These are phyloP conservation scores for Aspergillus latus DNA, from an alignment of 2,329 filamentous ascomycete species.

Conservation along the genomic window DNA sequence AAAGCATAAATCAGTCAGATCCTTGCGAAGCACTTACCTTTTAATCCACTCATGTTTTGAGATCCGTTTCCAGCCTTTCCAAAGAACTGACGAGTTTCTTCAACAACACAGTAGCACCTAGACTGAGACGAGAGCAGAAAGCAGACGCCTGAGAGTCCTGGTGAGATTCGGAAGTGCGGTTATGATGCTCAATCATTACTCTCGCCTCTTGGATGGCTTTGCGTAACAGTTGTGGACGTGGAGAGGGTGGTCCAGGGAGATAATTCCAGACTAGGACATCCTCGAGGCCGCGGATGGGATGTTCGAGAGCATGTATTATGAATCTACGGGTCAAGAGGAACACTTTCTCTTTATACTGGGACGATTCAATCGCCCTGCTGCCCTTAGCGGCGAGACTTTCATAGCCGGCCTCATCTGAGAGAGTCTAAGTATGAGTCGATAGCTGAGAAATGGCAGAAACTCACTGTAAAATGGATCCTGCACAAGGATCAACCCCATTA, in stretches of 20 bases:
- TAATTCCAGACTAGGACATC: slow-evolving; percentile 58
- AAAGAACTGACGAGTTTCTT: slow-evolving; percentile 28
- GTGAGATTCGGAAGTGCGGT: slow-evolving; percentile 23
- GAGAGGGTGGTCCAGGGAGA: slow-evolving; percentile 25
- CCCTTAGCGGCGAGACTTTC: slow-evolving; percentile 51
- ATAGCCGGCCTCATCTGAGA: slow-evolving; percentile 59
- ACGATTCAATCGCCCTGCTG: slow-evolving; percentile 48
- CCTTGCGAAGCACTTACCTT: background rate
- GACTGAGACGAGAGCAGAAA: slow-evolving; percentile 34
- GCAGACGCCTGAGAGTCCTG: slow-evolving; percentile 22
- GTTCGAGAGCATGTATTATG: slow-evolving; percentile 48
- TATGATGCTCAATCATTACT: slow-evolving; percentile 30
- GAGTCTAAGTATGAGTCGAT: slow-evolving; percentile 4
- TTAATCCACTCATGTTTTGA: background rate
- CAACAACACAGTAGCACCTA: slow-evolving; percentile 36
- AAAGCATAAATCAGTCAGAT: background rate
- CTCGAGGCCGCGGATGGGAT: slow-evolving; percentile 47
- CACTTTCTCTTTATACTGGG: slow-evolving; percentile 55
- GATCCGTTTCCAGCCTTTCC: slow-evolving; percentile 22
- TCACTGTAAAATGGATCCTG: slow-evolving; percentile 61
- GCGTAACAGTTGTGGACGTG: slow-evolving; percentile 23
- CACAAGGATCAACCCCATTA: slow-evolving; percentile 59
- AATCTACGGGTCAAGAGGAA: slow-evolving; percentile 55
- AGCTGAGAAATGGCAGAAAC: slow-evolving; percentile 17
- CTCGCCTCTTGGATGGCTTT: slow-evolving; percentile 28